Evolutionary conservation across 2,329 filamentous ascomycete species (phyloP), one percentile per base, ranked within the genome.

Genomic region (Colletotrichum sidae): DNA sequence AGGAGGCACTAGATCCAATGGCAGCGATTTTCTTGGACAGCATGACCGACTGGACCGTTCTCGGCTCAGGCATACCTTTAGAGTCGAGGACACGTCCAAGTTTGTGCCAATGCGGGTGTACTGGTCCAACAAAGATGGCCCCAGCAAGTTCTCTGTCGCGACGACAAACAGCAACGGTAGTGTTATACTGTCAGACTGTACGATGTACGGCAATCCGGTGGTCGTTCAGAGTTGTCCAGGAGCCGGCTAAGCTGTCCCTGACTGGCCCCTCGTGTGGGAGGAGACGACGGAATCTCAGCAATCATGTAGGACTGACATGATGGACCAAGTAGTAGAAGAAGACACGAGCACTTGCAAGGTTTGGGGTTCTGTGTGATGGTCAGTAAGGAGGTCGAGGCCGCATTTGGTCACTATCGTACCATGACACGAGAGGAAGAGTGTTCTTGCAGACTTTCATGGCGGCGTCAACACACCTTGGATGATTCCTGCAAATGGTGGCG

Each of bases 61-160:
- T 9, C 6, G 11, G 2, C 17, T 44, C 33, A 50, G 17, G 13
- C 60, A 51, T 46, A 13, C 33, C 8, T 15, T 65, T 15, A 11
- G 33, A 8, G 57, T 60, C 39, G 33, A 38, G 37, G 45, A 62
- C 6, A 39, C 51, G 15, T 9, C 35, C 6, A 13, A 44, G 10
- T 44, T 44, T 46, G 50, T 65, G 34, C 56, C 62, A 17, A 44
- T 60, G 12, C 56, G 62, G 3, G 33, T 65, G n/a, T 51, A 50
- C 38, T 65, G 56, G 56, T 41, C 53, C 39, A 61, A 60, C n/a
- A 49, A 46, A 6, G 44, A 44, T 12, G 56, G 62, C 6, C 35
- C 25, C 33, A 57, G 62, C 8, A 13, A 39, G 15, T 42, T 65
- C n/a, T 13, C 38, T 8, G 5, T 35, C 3, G 10, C 9, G 17